Conservation (phyloP, 2,329 filamentous ascomycete genomes). For the Calonectria pseudoturangicola region DNA sequence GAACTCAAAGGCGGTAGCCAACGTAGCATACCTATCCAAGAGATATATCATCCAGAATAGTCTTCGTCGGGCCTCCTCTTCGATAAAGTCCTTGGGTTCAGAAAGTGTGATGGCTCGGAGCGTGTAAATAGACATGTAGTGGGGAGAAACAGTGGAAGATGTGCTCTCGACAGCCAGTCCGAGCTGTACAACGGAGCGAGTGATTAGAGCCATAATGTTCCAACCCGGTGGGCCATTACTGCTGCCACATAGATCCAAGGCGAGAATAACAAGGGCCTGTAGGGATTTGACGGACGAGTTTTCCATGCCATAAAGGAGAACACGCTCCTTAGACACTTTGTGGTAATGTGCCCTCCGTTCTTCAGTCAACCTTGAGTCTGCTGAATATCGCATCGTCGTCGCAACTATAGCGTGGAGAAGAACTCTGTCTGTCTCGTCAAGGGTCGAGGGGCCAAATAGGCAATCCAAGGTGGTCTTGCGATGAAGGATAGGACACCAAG, state of each 20-base stretch:
- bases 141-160: slow-evolving; percentile 85
- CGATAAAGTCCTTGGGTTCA: slow-evolving; percentile 89
- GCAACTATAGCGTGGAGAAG: slow-evolving; percentile 92
- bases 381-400: slow-evolving; percentile 89
- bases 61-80: slow-evolving; percentile 89
- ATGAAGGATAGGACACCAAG: slow-evolving; percentile 93
- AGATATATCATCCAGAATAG: slow-evolving; percentile 97
- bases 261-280: slow-evolving; percentile 90
- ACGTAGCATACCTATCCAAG: slow-evolving; percentile 91
- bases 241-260: slow-evolving; percentile 88
- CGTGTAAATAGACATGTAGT: slow-evolving; percentile 91
- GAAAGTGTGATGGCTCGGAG: slow-evolving; percentile 89
- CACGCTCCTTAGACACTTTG: slow-evolving; percentile 87
- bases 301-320: slow-evolving; percentile 90
- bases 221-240: slow-evolving; percentile 94
- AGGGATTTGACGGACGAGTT: slow-evolving; percentile 92
- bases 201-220: slow-evolving; percentile 93
- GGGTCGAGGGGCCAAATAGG: slow-evolving; percentile 84
- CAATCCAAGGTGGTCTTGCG: slow-evolving; percentile 87
- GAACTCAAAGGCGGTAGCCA: slow-evolving; percentile 94
- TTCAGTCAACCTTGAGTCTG: slow-evolving; percentile 83
- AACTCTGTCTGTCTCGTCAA: slow-evolving; percentile 88
- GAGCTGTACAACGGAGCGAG: slow-evolving; percentile 90
- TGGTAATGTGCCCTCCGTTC: slow-evolving; percentile 85
- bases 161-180: slow-evolving; percentile 89